phyloP scores from a whole-genome alignment of 139 green algal genomes.

The Chlamydomonas urium region DNA sequence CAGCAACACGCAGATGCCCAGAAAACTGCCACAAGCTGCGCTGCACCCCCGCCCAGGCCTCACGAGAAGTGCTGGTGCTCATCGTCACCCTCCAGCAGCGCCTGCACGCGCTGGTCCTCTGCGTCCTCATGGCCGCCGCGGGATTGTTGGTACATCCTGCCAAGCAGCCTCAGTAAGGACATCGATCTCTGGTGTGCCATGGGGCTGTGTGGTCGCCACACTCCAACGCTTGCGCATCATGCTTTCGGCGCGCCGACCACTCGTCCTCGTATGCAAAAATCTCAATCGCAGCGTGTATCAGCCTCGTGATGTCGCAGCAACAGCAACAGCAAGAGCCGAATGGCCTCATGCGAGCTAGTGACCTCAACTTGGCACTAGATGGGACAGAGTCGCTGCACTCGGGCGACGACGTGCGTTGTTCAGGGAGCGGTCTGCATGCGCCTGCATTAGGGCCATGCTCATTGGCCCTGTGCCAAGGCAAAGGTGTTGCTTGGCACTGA shows the following conservation, averaged over 20 bases:
- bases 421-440: too few relatives aligned
- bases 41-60: background rate
- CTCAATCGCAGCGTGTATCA: too few relatives aligned
- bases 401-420: too few relatives aligned
- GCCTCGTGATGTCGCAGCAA: too few relatives aligned
- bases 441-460: too few relatives aligned
- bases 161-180: background rate
- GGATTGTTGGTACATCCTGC: background rate
- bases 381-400: too few relatives aligned
- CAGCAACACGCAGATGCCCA: background rate
- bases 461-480: too few relatives aligned
- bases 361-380: too few relatives aligned
- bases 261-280: too few relatives aligned
- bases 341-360: too few relatives aligned
- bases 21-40: background rate
- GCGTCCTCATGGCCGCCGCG: background rate
- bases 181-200: background rate
- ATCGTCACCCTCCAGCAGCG: background rate
- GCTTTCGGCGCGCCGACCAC: too few relatives aligned
- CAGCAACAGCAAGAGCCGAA: too few relatives aligned
- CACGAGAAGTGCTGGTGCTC: background rate
- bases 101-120: background rate
- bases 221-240: background rate
- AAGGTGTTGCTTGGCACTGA: background rate
- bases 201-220: background rate